A percentile compares a stretch with the other conserved stretches of the same genome.
These are phyloP conservation scores for Fraxinus cuspidata DNA, from an alignment of 257 asterid species.

Conservation along the genomic window DNA sequence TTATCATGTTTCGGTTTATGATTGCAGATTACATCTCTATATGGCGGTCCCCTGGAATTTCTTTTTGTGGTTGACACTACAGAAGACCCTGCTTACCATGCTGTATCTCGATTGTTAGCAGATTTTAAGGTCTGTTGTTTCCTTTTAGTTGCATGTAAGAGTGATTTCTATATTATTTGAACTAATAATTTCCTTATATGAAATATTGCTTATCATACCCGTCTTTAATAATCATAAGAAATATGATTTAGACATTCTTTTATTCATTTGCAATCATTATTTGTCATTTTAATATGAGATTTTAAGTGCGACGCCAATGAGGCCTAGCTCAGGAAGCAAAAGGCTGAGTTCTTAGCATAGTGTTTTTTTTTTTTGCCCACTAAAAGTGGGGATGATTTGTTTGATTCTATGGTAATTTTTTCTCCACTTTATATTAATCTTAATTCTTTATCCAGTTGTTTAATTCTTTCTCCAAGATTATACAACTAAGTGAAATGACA, in stretches of 20 bases:
- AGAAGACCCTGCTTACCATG: slow-evolving; percentile 94
- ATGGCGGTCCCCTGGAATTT: slow-evolving; percentile 94
- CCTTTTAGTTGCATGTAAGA: slow-evolving; percentile 17
- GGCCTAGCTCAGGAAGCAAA: not conserved
- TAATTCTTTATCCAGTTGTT: too few species aligned
- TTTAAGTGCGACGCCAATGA: not conserved
- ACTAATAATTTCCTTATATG: slow-evolving; percentile 1
- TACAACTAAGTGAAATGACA: not conserved
- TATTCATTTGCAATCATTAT: not conserved
- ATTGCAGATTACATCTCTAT: slow-evolving; percentile 87
- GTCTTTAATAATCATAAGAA: slow-evolving; percentile 10
- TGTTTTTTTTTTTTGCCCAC: not conserved
- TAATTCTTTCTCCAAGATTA: not conserved
- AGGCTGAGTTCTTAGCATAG: not conserved
- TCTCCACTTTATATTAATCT: not conserved
- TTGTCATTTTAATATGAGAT: not conserved
- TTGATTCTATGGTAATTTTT: not conserved
- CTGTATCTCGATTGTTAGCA: slow-evolving; percentile 61
- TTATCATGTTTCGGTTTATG: slow-evolving; percentile 22
- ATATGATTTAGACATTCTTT: slow-evolving; percentile 8
- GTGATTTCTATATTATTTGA: slow-evolving; percentile 11
- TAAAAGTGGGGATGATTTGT: not conserved
- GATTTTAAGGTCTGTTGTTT: slow-evolving; percentile 66
- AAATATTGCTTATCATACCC: slow-evolving; percentile 18
- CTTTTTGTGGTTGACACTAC: slow-evolving; percentile 88